A percentile compares a stretch with the other conserved stretches of the same genome.
Evolutionary conservation across 2,329 filamentous ascomycete species (phyloP).

Genomic region (Calonectria montana): DNA sequence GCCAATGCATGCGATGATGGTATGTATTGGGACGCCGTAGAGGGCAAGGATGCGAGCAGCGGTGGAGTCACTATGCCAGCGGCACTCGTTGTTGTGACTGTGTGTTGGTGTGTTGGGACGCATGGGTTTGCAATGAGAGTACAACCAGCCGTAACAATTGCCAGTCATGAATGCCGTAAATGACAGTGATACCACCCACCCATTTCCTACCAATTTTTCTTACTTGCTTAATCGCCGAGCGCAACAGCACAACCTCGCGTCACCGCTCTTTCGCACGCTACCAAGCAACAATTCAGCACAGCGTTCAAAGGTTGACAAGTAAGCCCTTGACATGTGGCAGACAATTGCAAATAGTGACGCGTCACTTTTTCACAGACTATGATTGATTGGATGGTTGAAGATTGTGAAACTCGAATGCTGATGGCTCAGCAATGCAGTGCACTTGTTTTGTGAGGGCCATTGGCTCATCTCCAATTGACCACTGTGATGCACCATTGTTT

Average conservation of each 20-base stretch:
- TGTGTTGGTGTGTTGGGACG: background rate
- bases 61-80: background rate
- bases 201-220: background rate
- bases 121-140: background rate
- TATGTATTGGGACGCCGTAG: background rate
- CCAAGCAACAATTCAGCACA: background rate
- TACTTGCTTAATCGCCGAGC: background rate
- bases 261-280: background rate
- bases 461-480: background rate
- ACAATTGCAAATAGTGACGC: background rate
- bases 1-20: background rate
- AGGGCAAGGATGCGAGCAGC: background rate
- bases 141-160: background rate
- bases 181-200: background rate
- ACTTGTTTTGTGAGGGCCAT: background rate
- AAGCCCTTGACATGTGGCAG: background rate
- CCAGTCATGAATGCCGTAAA: background rate
- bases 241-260: background rate
- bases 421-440: background rate
- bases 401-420: background rate
- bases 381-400: background rate
- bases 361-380: background rate
- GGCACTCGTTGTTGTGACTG: background rate
- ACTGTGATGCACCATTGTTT: background rate
- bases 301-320: background rate